Conservation (phyloP, 495 filamentous ascomycete species). For the Aspergillus conjunctus region DNA sequence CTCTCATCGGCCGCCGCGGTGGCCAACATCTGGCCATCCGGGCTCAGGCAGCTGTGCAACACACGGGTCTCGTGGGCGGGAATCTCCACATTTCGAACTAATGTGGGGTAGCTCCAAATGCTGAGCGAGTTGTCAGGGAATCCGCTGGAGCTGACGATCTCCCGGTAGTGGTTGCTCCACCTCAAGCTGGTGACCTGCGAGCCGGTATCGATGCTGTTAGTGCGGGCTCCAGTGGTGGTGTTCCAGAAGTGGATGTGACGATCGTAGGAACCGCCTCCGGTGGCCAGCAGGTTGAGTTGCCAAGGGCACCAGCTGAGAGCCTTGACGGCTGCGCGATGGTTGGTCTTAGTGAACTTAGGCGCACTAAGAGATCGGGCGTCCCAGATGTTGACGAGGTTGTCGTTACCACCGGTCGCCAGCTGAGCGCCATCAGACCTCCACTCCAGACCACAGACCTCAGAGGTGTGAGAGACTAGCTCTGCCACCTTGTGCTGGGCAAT, state of each 20-base stretch:
- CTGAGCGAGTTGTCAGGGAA: constrained; percentile 98
- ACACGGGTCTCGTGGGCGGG: constrained; percentile 98
- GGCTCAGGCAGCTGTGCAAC: constrained; percentile 90
- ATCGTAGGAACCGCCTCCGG: constrained; percentile 94
- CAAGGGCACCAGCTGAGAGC: constrained; percentile 98
- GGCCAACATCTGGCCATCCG: constrained; percentile 95
- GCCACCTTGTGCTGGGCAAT: constrained; percentile 97
- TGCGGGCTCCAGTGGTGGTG: constrained; percentile 91
- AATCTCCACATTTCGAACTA: constrained; percentile 97
- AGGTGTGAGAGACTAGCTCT: constrained; percentile 93
- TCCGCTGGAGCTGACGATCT: constrained; percentile 94
- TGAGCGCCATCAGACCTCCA: constrained; percentile 96
- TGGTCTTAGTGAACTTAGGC: constrained; percentile 98
- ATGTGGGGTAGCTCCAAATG: constrained; percentile 97
- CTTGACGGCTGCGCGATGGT: constrained; percentile 98
- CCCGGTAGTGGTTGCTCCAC: constrained; percentile 95
- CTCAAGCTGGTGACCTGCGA: constrained; percentile 93
- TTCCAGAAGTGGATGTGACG: constrained; percentile 99
- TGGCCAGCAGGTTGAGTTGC: constrained; percentile 95
- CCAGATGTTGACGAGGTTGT: constrained; percentile 99
- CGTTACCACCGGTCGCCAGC: constrained; percentile 95
- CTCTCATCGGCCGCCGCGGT: constrained; percentile 95
- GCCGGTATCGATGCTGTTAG: constrained; percentile 98
- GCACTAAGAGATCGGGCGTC: constrained; percentile 89
- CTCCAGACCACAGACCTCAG: constrained; percentile 96